Evolutionary conservation across 2,329 filamentous ascomycete genomes (phyloP), one percentile per base, ranked within the genome.

Genomic region (Aspergillus uvarum): DNA sequence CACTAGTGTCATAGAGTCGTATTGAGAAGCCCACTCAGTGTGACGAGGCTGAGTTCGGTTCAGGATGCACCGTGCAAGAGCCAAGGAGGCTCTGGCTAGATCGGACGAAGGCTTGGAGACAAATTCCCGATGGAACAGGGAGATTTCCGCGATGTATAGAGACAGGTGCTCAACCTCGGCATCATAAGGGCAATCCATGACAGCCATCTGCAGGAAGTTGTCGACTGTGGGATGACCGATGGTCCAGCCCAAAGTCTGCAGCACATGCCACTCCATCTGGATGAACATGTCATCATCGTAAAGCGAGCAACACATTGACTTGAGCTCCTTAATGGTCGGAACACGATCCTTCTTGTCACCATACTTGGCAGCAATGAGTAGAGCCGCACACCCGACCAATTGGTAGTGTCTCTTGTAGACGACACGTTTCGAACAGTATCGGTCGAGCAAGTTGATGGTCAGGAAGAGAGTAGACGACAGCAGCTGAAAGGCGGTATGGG

Each of bases 281-380:
- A 93, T 94, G 80, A 99, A 99, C 95, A 99, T 99, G 80, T 96
- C 94, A 53, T 96, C 92, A 71, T 99, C 95, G 79, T 99, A 99
- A 44, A 98, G 85, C 42, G 91, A 93, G 80, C 95, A 98, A 85
- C 95, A 99, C 95, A 99, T 98, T 68, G 94, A 96, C 84, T 96
- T 96, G 66, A 99, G 83, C 76, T 99, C 95, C 74, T 92, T 88
- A 74, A 99, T 96, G 66, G 96, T 95, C 4, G 95, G 95, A n/a
- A 99, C 95, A 54, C 93, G 88, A 74, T 99, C 95, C 82, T 99
- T 99, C 83, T 95, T 94, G 80, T 99, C 95, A 60, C 94, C 94
- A 74, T 98, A 99, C 83, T 99, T 99, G 78, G 95, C 91, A 66
- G 95, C 94, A 72, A 99, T 98, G 66, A 99, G 86, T 55, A 99